Evolutionary conservation across 2,329 filamentous ascomycete genomes (phyloP), one percentile per base, ranked within the genome.

Genomic region (Dactylellina parvicollis): DNA sequence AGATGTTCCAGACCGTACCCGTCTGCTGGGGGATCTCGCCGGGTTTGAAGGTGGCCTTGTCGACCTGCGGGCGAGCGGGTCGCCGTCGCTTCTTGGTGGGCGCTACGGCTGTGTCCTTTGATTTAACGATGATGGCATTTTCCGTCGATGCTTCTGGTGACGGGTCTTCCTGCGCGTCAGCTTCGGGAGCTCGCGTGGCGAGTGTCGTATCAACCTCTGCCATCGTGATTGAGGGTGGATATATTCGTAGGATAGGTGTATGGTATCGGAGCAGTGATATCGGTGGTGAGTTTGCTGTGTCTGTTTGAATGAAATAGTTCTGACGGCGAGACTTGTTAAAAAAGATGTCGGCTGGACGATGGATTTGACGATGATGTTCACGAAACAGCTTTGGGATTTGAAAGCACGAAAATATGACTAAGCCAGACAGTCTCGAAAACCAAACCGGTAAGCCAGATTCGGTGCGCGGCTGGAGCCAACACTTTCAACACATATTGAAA

Each of bases 1-100:
- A 97, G 79, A 96, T 96, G 82, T 99, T 99, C 85, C 95, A 99
- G 69, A 93, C 92, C 0, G 92, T 96, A 59, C 95, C 95, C 0
- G 94, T 98, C 79, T 98, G 93, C 1, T 92, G 91, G 14, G 93
- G 92, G 2, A 91, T 90, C 78, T 96, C 92, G 32, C 89, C 89
- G 77, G 90, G 91, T 54, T 77, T 78, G 82, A 96, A 86, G 44
- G 89, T 89, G 40, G 90, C 88, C 1, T 92, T 88, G 79, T 99
- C 95, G 78, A 97, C 89, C 82, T 99, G 95, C 0, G 91, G 55
- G 70, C 94, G 88, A 49, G 95, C 95, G 30, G 95, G 95, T 38
- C 92, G 87, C 20, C 77, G 67, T 79, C 90, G 89, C 84, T 96
- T 97, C 80, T 91, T 92, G 75, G 93, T 89, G 77, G 96, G 90